Base-by-base conservation (phyloP, 371 early-diverging fungal genomes). In the Lichtheimia ramosa region DNA sequence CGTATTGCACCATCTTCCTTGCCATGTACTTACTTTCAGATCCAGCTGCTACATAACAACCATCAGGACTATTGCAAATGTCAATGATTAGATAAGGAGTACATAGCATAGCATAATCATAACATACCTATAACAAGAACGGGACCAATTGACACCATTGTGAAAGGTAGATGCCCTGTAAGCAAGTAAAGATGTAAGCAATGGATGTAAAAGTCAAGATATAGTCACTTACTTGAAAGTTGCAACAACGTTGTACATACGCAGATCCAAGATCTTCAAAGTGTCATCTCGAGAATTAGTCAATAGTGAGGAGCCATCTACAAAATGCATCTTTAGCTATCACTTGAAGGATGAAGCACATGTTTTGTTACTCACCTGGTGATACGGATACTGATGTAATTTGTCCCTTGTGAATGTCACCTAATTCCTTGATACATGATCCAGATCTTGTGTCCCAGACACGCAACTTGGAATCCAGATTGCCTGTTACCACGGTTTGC, bases 241-340 rank as follows among this genome's bases (percentile, higher is more conserved):
- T 10, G 81, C 74, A 3, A 91, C 64, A 12, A 89, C 76, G 48
- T 90, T 88, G 62, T 89, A 95, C 51, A 86, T 94, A 21, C 91
- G 69, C 14, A 92, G 65, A 67, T 96, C 96, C 51, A 96, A 71
- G 13, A 95, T 68, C 57, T 92, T 87, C 12, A 98, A 74, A 12
- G 93, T 93, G 69, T 96, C 94, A 70, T 98, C 98, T 51, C 95
- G 81, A 23, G 96, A 95, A 65, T 92, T 95, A 10, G 96, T 94
- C 74, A 96, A 70, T 1, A 98, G 57, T 40, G 79, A 73, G n/a
- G 79, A 79, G 3, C 84, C 79, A 68, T 90, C 95, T 88, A 64
- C 2, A 14, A 16, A 39, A 48, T 51, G 12, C 25, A 39, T 57
- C 15, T 12, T 24, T 40, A 51, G 28, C 16, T 8, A 55, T 18